Evolutionary conservation across 768 basidiomycete genomes (phyloP), one percentile per base, ranked within the genome.

Genomic region (Leccinum longicurvipes): DNA sequence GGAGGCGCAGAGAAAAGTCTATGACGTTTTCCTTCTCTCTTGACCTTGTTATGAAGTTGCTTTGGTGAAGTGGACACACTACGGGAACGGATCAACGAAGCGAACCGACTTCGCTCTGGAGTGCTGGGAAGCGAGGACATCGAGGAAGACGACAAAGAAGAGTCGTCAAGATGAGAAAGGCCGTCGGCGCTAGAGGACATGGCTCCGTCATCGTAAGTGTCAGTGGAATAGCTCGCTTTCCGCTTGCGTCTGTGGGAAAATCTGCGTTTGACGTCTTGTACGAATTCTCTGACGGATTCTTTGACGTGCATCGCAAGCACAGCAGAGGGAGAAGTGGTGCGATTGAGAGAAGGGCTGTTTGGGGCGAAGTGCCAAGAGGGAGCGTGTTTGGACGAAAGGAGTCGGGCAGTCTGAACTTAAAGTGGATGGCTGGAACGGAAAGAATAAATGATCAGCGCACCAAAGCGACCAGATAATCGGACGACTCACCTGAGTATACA

Each of bases 241-340:
- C 63, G 62, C 29, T 57, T 63, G 52, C 41, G 66, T 46, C 62
- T 72, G 6, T 61, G 54, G 19, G 72, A 73, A 19, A 71, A 62
- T 48, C 50, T 70, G 50, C 64, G 70, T 50, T 72, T 73, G 28
- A 73, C 66, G 12, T 66, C 70, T 11, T 73, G 63, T 12, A 71
- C 64, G 23, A 71, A 61, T 0, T 63, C 68, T 24, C 63, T 68
- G 42, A 71, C 67, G 0, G 65, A 59, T 17, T 64, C 61, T 48
- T 67, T 68, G 63, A 70, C 67, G 25, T 72, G 69, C 72, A 73
- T 71, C 21, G 51, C 47, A 27, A 25, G 29, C 10, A 44, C 21
- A 6, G 19, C 24, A 27, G 21, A 6, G 29, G 9, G 14, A 17
- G 21, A 23, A 3, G 39, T 14, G 46, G 44, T 17, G 39, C 12